Percentiles rank a stretch among this genome's conserved stretches.
phyloP scores from a whole-genome alignment of 768 basidiomycete species.

The Termitomyces sp. region DNA sequence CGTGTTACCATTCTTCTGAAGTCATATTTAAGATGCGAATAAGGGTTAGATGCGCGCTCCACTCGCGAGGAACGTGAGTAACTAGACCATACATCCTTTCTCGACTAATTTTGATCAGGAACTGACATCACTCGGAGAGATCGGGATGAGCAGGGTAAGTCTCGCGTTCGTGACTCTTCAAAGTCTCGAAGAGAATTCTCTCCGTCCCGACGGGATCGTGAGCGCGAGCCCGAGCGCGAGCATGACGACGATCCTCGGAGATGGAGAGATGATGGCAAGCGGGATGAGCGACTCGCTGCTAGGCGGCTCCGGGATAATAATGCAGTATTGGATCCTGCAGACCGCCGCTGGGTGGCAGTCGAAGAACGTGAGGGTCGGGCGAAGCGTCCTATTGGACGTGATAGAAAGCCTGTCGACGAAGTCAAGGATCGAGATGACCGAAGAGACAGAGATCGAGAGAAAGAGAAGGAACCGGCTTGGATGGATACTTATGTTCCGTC shows the following conservation, averaged over 20 bases:
- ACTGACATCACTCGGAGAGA: conserved; percentile 51
- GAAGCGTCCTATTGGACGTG: conserved; percentile 56
- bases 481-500: conserved; percentile 84
- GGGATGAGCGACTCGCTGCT: conserved; percentile 68
- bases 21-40: conserved; percentile 9
- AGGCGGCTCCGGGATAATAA: conserved; percentile 49
- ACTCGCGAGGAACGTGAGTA: conserved; percentile 60
- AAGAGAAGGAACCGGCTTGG: conserved; percentile 89
- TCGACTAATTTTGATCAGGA: conserved; percentile 27
- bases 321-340: conserved; percentile 38
- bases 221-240: conserved; percentile 32
- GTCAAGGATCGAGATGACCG: conserved; percentile 32
- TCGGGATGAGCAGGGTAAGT: conserved; percentile 60
- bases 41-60: conserved; percentile 48
- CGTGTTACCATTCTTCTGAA: conserved; percentile 13
- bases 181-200: conserved; percentile 56
- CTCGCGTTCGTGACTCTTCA: conserved; percentile 60
- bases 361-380: conserved; percentile 67
- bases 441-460: conserved; percentile 52
- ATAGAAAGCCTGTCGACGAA: conserved; percentile 47
- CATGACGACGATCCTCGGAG: conserved; percentile 70
- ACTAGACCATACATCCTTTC: not conserved
- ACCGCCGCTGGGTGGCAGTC: conserved; percentile 53
- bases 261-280: conserved; percentile 80
- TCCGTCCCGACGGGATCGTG: conserved; percentile 42